phyloP scores from a whole-genome alignment of 1,139 yeast species.

The Suhomyces anneliseae region DNA sequence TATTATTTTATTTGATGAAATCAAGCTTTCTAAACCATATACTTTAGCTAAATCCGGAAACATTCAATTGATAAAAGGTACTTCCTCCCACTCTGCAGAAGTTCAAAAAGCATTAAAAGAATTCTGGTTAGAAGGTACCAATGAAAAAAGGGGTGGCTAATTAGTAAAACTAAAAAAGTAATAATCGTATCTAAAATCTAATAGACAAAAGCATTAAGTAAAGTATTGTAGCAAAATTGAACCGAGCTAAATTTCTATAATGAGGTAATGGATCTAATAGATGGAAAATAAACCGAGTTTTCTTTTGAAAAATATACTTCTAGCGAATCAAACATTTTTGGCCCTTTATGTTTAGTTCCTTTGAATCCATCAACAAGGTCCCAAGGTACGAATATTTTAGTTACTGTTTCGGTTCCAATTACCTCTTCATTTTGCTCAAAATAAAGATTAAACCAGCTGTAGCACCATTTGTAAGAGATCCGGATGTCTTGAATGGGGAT shows the following conservation, averaged over 20 bases:
- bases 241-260: background rate
- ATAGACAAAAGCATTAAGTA: too few species aligned
- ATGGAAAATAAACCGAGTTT: too few species aligned
- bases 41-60: conserved; percentile 27
- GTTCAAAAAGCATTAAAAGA: conserved; percentile 57
- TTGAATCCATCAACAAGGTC: conserved; percentile 66
- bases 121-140: conserved; percentile 54
- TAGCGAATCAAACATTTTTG: conserved; percentile 45
- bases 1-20: conserved; percentile 27
- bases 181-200: background rate
- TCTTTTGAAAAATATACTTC: conserved; percentile 1
- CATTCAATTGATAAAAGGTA: conserved; percentile 26
- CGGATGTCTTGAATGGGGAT: background rate
- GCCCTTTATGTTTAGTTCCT: conserved; percentile 60
- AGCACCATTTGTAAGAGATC: conserved; percentile 13
- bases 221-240: background rate
- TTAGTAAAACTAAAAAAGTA: background rate
- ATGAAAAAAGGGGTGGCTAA: conserved; percentile 61
- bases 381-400: conserved; percentile 39
- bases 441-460: conserved; percentile 21
- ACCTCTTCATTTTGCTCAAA: conserved; percentile 11
- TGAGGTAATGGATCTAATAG: too few species aligned
- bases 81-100: conserved; percentile 42
- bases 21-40: conserved; percentile 30
- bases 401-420: background rate